Conservation (phyloP, 1,139 yeast genomes). For the Zhuliangozyma blackwelliae region DNA sequence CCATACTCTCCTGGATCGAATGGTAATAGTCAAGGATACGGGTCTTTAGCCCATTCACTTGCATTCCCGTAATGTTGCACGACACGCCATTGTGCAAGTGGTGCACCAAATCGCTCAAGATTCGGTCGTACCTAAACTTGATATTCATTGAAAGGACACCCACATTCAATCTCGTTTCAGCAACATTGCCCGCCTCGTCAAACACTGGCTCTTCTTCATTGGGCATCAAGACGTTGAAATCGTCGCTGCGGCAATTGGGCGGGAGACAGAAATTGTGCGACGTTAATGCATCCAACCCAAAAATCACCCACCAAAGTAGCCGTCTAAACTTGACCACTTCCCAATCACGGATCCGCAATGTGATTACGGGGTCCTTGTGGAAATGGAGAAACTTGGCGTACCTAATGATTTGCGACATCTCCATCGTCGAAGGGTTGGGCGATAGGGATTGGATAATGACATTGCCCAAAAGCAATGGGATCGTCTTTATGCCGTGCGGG, state of each 20-base stretch:
- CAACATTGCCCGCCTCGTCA: conserved; percentile 18
- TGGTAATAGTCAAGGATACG: conserved; percentile 49
- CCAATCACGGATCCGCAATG: conserved; percentile 45
- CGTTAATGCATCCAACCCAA: conserved; percentile 54
- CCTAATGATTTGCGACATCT: conserved; percentile 45
- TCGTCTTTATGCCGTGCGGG: conserved; percentile 49
- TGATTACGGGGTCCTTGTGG: conserved; percentile 54
- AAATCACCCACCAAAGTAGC: conserved; percentile 63
- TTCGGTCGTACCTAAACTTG: conserved; percentile 48
- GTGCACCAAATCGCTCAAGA: conserved; percentile 49
- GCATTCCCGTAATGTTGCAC: conserved; percentile 30
- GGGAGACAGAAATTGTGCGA: conserved; percentile 55
- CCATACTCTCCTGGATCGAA: conserved; percentile 45
- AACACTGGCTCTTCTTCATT: conserved; percentile 41
- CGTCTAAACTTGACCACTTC: conserved; percentile 50
- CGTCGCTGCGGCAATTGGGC: conserved; percentile 51
- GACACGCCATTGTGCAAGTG: conserved; percentile 39
- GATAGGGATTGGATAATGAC: conserved; percentile 53
- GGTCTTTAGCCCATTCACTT: conserved; percentile 41
- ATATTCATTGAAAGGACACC: conserved; percentile 45
- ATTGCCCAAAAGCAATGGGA: conserved; percentile 45
- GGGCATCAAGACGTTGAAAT: conserved; percentile 55
- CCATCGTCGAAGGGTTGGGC: conserved; percentile 53
- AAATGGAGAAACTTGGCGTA: conserved; percentile 54
- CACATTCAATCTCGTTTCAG: conserved; percentile 28